Conservation (phyloP, 1,139 yeast genomes). For the Hansenula lynferdii region DNA sequence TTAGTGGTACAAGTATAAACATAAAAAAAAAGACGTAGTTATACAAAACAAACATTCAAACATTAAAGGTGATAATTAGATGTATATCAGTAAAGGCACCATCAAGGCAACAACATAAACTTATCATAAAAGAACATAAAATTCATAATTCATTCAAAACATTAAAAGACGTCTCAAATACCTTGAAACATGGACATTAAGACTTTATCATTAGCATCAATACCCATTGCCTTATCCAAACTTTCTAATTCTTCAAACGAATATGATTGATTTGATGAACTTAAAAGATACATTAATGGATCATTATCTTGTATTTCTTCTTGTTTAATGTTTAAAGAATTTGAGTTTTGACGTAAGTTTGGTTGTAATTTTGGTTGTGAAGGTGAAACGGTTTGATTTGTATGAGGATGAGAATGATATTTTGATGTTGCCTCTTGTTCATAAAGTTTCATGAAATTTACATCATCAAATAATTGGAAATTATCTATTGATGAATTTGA, state of each 20-base stretch:
- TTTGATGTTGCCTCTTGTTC: background rate
- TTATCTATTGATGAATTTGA: background rate
- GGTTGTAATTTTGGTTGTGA: too few relatives aligned
- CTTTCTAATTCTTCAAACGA: constrained; percentile 21
- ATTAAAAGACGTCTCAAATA: constrained; percentile 6
- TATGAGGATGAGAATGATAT: background rate
- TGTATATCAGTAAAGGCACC: too few relatives aligned
- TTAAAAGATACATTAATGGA: constrained; percentile 17
- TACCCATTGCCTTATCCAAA: constrained; percentile 24
- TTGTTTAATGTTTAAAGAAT: background rate
- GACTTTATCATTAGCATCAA: constrained; percentile 20
- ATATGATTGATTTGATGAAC: constrained; percentile 14
- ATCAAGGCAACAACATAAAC: too few relatives aligned
- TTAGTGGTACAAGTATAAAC: too few relatives aligned
- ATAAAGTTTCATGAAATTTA: background rate
- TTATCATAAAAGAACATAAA: too few relatives aligned
- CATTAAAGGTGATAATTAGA: too few relatives aligned
- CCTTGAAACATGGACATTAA: constrained; percentile 21
- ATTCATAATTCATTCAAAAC: background rate
- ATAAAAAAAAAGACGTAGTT: too few relatives aligned
- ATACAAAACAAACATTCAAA: too few relatives aligned
- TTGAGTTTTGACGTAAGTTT: too few relatives aligned
- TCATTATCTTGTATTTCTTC: constrained; percentile 12
- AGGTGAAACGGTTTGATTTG: background rate
- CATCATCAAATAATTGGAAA: background rate